Evolutionary conservation across 2,329 filamentous ascomycete genomes (phyloP).

Genomic region (Scedosporium dehoogii): DNA sequence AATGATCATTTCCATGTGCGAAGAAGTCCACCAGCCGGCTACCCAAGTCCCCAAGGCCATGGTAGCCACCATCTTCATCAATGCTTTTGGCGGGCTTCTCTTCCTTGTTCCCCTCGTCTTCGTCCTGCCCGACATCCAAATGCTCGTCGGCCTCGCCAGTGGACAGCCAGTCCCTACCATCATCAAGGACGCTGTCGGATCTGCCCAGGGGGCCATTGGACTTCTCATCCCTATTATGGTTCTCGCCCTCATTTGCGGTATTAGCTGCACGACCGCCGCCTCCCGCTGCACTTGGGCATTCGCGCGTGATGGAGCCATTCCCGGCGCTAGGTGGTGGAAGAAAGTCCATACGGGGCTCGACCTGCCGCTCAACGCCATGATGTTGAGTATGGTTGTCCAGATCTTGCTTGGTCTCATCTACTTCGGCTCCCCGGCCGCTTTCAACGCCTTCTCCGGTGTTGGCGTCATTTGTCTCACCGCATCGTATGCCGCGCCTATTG

Average conservation of each 20-base stretch:
- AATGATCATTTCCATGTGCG: slow-evolving; percentile 74
- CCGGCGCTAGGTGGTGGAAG: slow-evolving; percentile 51
- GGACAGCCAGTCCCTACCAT: slow-evolving; percentile 57
- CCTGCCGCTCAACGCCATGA: slow-evolving; percentile 61
- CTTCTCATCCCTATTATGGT: slow-evolving; percentile 56
- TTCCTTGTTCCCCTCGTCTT: slow-evolving; percentile 62
- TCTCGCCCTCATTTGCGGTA: slow-evolving; percentile 56
- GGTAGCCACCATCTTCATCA: slow-evolving; percentile 57
- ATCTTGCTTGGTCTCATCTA: slow-evolving; percentile 57
- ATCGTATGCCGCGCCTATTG: slow-evolving; percentile 58
- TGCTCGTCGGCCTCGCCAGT: slow-evolving; percentile 40
- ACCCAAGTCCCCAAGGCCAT: slow-evolving; percentile 65
- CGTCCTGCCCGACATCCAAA: slow-evolving; percentile 53
- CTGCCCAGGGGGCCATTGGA: slow-evolving; percentile 49
- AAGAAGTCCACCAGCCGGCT: slow-evolving; percentile 57
- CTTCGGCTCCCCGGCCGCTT: slow-evolving; percentile 59
- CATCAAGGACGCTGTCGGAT: slow-evolving; percentile 52
- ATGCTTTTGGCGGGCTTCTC: slow-evolving; percentile 55
- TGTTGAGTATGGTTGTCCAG: slow-evolving; percentile 58
- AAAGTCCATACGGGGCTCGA: slow-evolving; percentile 51
- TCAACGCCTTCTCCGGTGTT: slow-evolving; percentile 62
- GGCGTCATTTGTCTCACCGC: slow-evolving; percentile 61
- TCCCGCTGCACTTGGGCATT: slow-evolving; percentile 62
- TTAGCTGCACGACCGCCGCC: slow-evolving; percentile 59
- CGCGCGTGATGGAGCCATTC: slow-evolving; percentile 59